These are phyloP conservation scores for Podospora tetraspora DNA, from an alignment of 495 filamentous ascomycete genomes.

Conservation along the genomic window DNA sequence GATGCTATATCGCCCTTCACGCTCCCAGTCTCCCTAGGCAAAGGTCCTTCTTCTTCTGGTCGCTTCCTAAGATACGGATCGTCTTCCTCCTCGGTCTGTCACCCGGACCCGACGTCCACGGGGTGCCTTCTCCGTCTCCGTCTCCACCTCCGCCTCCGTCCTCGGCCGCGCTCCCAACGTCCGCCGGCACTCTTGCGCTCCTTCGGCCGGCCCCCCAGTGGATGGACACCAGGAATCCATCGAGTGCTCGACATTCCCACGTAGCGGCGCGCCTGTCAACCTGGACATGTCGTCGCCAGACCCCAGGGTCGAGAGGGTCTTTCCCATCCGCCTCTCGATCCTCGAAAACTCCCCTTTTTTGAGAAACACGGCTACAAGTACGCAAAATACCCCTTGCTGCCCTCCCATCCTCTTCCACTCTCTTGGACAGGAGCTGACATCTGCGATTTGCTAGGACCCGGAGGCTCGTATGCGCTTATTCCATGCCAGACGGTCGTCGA, in stretches of 20 bases:
- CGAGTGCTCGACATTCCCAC: neutral
- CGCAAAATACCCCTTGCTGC: neutral
- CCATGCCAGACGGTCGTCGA: slow-evolving; percentile 4
- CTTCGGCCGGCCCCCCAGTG: neutral
- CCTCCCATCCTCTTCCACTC: neutral
- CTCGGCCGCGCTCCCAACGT: no score
- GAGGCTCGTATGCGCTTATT: slow-evolving; percentile 5
- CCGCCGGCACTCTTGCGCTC: no score
- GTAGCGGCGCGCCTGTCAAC: neutral
- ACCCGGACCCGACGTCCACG: neutral
- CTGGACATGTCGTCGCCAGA: slow-evolving; percentile 13
- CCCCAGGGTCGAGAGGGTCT: slow-evolving; percentile 17
- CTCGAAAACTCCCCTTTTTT: slow-evolving; percentile 23
- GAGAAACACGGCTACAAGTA: slow-evolving; percentile 15
- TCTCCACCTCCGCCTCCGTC: no score
- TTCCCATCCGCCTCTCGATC: slow-evolving; percentile 25
- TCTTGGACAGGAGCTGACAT: neutral
- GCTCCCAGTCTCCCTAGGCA: neutral
- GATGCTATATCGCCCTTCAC: neutral
- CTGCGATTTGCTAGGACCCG: neutral
- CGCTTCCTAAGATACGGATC: neutral
- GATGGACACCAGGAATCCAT: neutral
- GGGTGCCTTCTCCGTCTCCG: no score
- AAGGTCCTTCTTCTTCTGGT: neutral
- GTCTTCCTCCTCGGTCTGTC: no score